Evolutionary conservation across 2,329 filamentous ascomycete species (phyloP), one percentile per base, ranked within the genome.

Genomic region (Biscogniauxia sp.): DNA sequence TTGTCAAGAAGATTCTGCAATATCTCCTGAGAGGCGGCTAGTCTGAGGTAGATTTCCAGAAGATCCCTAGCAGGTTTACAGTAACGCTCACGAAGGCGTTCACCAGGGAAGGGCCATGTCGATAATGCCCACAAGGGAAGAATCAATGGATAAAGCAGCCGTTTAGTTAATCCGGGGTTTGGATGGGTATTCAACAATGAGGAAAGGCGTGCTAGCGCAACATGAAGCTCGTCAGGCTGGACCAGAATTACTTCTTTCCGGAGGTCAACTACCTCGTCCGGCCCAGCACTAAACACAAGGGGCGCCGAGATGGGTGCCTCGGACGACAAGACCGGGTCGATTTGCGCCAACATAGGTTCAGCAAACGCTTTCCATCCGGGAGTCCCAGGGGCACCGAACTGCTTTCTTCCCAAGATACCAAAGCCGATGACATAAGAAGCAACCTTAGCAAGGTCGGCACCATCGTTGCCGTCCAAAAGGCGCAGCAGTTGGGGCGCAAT

Each of bases 331-430:
- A 60, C 65, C 49, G 80, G 82, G 57, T 83, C 82, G 20, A 90
- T 77, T 15, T 73, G 69, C 41, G 76, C 73, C 1, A 89, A 66
- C 6, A 90, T 76, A 0, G 88, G 87, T 56, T 81, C 78, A 1
- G 84, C 84, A 65, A 90, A 88, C 0, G 80, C 75, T 28, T 78
- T 80, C 88, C 88, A 91, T 7, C 88, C 88, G 8, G 84, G 74
- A 7, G 79, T 73, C 8, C 82, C 87, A 54, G 87, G 88, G 6
- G 87, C 86, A 11, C 89, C 89, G 55, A 81, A 85, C 25, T 82
- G 78, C 67, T 81, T 88, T 60, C 82, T 84, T 2, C 87, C 88
- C 8, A 92, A 72, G 19, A 92, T 85, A 0, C 89, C 88, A 68
- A 85, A 88, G 1, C 85, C 85, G 63, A 89, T 86, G 19, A 89